Base-by-base conservation (phyloP, 2,329 filamentous ascomycete genomes). In the Cladosporium sp. region DNA sequence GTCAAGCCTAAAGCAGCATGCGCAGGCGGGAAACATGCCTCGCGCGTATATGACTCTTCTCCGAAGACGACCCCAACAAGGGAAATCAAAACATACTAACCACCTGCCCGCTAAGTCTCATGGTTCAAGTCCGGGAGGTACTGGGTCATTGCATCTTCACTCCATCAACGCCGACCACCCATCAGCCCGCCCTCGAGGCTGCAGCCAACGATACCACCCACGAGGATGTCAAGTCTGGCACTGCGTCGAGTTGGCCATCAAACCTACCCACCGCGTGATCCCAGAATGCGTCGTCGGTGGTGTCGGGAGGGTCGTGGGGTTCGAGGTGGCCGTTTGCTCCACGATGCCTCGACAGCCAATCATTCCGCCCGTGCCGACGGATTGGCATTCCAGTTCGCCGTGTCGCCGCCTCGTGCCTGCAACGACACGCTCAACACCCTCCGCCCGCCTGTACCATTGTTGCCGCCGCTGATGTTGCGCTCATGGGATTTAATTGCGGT, bases 401-500 rank as follows among this genome's bases (percentile, higher is more conserved):
- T 46, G 26, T 28, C 56, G 56, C 23, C 21, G 50, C 56, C 50
- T 55, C 50, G 35, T 56, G 61, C 35, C 35, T 44, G 61, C 61
- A 62, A 62, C 49, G 44, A 62, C 60, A 53, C 60, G 60, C 60
- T 49, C 60, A 62, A 53, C 60, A 62, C 37, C 26, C 18, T 35
- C 44, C 44, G 8, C n/a, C 35, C 5, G 11, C 40, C 11, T 6
- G 60, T 44, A 46, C 50, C 50, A 28, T 63, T 55, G 61, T 56
- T 55, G 37, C 16, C 23, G 35, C 50, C 18, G 35, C 26, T 12
- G 35, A n/a, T 5, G 6, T 8, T 5, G 5, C 10, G 5, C 26
- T 26, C 26, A 56, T 33, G 23, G 26, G 31, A 31, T 53, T 62
- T 55, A 62, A 55, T 62, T 29, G 21, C 33, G 26, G 37, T 26